Base-by-base conservation (phyloP, 495 filamentous ascomycete species). In the Chaetomium tenue region DNA sequence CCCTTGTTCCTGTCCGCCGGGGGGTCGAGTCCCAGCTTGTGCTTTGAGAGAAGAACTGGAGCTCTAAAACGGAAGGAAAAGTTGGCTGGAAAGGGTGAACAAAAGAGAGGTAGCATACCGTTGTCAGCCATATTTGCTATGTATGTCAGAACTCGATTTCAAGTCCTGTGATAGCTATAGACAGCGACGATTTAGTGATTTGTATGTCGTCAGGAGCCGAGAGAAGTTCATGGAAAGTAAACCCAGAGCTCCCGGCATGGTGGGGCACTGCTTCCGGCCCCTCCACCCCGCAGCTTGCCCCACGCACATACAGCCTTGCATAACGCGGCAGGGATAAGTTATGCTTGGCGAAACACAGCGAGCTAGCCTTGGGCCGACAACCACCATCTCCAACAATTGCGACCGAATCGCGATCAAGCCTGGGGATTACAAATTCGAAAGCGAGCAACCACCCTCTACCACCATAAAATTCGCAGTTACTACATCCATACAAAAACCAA, bases 61-160 rank as follows among this genome's bases (percentile, higher is more conserved):
- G 20, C 6, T 37, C 33, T 12, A 37, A 12, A 8, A 23, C 0
- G 46, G 20, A 44, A 40, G 33, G 48, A 23, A 26, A 16, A 4
- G n/a, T 9, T 22, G 16, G 57, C 8, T 33, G 12, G 25, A 26
- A 33, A 30, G 33, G 7, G 12, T 39, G 16, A 12, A 42, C 11
- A 6, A 42, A 2, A 37, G 20, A 54, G 15, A 22, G n/a, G 26
- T 6, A 61, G 8, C 66, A 23, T 65, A 68, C 72, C 69, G 46
- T 72, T 72, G 55, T 75, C 72, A 40, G 72, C 54, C 72, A 75
- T 75, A 0, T 37, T 68, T 33, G 51, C 1, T 8, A 13, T 46
- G 22, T 37, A 23, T 16, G 12, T 13, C 18, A 42, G 23, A 16
- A 1, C 9, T 51, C 18, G 16, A 9, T 51, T 11, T 16, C 4